Evolutionary conservation across 2,329 filamentous ascomycete species (phyloP), one percentile per base, ranked within the genome.

Genomic region (Alternaria gansuensis): DNA sequence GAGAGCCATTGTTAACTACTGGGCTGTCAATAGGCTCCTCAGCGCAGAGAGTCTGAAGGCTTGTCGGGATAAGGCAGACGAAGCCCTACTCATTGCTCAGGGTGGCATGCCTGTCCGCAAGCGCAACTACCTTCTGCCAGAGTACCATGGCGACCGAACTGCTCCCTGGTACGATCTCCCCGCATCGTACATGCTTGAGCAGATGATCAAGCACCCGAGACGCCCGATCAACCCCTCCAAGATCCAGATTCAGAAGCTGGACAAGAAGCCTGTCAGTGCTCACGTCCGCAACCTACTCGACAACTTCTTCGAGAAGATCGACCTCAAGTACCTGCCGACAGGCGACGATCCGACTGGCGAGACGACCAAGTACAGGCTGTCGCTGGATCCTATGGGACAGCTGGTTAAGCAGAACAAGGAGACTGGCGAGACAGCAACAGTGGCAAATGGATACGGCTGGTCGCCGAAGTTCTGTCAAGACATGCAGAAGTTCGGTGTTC

Each of bases 391-490:
- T 64, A 82, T 95, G 58, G 92, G 92, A 10, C 89, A 95, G 73
- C 79, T 84, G 14, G 81, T 92, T 31, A 51, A 79, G 88, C 17
- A 86, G 3, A 87, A 92, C 66, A 86, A 89, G 65, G 79, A 86
- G n/a, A 89, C 86, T 0, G 88, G 88, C 0, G 86, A 90, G 3
- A 78, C 88, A 2, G 74, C 88, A 6, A 82, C 83, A 6, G 88
- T 88, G 1, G 88, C 91, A 63, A 91, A 90, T 0, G 96, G 96
- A 75, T 96, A 96, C 73, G 93, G 92, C 60, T 96, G 93, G 93
- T 94, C 92, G 5, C 84, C 86, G 37, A 81, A 82, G 1, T 95
- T 96, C 67, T 96, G 91, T 73, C 83, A 91, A 65, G 90, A 90
- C 71, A 95, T 95, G 90, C 92, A 89, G 55, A 67, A 66, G n/a